These are phyloP conservation scores for Talaromyces sp. DNA, from an alignment of 2,329 filamentous ascomycete species.

Conservation along the genomic window DNA sequence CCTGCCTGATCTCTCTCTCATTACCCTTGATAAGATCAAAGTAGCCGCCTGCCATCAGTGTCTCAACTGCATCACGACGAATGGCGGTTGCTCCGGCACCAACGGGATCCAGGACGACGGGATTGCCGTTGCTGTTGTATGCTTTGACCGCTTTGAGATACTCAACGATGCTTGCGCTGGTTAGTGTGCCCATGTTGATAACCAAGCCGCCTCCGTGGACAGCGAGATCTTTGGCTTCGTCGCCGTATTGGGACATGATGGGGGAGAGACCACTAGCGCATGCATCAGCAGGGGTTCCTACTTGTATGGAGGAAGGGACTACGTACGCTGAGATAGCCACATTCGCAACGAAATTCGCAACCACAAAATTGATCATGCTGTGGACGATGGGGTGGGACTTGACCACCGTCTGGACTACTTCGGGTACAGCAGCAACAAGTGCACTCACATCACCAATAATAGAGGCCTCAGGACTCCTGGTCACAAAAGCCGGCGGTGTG, in stretches of 20 bases:
- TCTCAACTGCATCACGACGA: constrained; percentile 66
- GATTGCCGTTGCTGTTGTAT: constrained; percentile 73
- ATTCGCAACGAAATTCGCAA: constrained; percentile 92
- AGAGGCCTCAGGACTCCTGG: constrained; percentile 23
- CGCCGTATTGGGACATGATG: constrained; percentile 87
- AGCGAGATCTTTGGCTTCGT: constrained; percentile 78
- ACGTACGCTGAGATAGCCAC: constrained; percentile 68
- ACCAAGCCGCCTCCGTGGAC: constrained; percentile 73
- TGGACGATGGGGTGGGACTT: constrained; percentile 70
- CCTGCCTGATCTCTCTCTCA: constrained; percentile 76
- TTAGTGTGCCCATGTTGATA: constrained; percentile 92
- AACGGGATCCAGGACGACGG: constrained; percentile 83
- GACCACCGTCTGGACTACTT: constrained; percentile 59
- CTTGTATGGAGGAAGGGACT: not conserved
- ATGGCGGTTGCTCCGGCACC: constrained; percentile 79
- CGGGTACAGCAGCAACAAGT: constrained; percentile 37
- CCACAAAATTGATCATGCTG: constrained; percentile 96
- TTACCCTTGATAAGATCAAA: constrained; percentile 93
- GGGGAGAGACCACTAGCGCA: constrained; percentile 66
- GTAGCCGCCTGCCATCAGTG: constrained; percentile 68
- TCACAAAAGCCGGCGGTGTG: constrained; percentile 33
- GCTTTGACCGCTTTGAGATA: constrained; percentile 71
- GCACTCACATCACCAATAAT: constrained; percentile 28
- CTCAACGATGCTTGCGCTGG: constrained; percentile 66
- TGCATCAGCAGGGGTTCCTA: not conserved